Base-by-base conservation (phyloP, 768 basidiomycete genomes). In the Chlorophyllum brunneum region DNA sequence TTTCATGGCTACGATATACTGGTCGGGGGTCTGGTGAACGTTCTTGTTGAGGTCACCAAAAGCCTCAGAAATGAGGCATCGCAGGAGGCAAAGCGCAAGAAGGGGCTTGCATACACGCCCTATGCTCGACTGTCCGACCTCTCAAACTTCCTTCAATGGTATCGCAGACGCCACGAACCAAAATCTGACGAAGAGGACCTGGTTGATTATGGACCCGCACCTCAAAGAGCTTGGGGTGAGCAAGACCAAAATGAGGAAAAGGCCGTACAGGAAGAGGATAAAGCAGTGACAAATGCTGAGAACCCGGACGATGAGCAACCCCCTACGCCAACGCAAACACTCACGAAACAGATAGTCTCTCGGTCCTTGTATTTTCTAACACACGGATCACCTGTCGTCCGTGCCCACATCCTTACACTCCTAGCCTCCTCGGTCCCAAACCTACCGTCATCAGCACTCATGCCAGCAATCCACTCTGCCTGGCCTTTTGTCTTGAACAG, bases 401-500 rank as follows among this genome's bases (percentile, higher is more conserved):
- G 95, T 8, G 82, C 89, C 2, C 82, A 86, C 16, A 90, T 98
- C 40, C 75, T 98, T 44, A 69, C 75, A 2, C 75, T 99, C 11
- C 72, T 99, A 34, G 71, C 80, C 10, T 79, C 83, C 1, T 83
- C 94, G 1, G 81, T 90, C 3, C 80, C 87, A 0, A 83, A 94
- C 5, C 73, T 85, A 18, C 78, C 78, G 0, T 85, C 86, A 60
- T 80, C 84, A 10, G 81, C 86, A 13, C 77, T 98, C 15, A 78
- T 98, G 34, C 89, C 93, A 2, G 78, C 88, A 4, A 80, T 98
- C 30, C 90, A 98, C 66, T 78, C 80, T 18, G 87, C 90, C 1
- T 99, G 97, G 97, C 92, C 92, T n/a, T 91, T 86, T 65, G 82
- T 99, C 58, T 69, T 98, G 50, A 92, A 92, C 59, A 80, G 95